Evolutionary conservation across 2,329 filamentous ascomycete species (phyloP), one percentile per base, ranked within the genome.

Genomic region (Penicillium olsonii): DNA sequence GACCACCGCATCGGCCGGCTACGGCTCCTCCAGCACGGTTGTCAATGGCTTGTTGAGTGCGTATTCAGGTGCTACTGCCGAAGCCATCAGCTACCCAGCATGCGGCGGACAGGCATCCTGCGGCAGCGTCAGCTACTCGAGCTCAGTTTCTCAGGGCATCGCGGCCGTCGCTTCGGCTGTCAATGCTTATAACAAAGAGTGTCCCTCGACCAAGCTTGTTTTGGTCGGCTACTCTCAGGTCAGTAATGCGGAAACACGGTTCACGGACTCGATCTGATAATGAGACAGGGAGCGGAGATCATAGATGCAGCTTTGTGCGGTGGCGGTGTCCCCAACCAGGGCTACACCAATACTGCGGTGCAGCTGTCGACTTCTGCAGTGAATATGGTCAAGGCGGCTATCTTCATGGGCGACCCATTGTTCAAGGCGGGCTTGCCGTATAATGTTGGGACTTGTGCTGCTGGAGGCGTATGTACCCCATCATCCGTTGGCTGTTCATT

Each of bases 361-460:
- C 66, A 69, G 31, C 66, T 80, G 34, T 68, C 72, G 8, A 72
- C 75, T 4, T 71, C 71, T 5, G 80, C 81, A 3, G 67, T 84
- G 7, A 70, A 68, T 3, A 77, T 78, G 62, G 78, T 87, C 57
- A 84, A 84, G 67, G 84, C 81, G 0, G 82, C 78, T 12, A 84
- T 87, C 56, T 81, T 85, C 64, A 81, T 86, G 77, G 84, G 84
- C 6, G 78, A 84, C 59, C 85, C 85, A 3, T 75, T 83, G 50
- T 80, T 81, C 58, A 71, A 76, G 7, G 66, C 69, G 5, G 83
- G 83, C 2, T 70, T 82, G 19, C 66, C 82, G 1, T 87, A 84
- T 64, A 77, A 84, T 42, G 80, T 84, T 41, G 83, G 84, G 19
- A 85, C 81, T 8, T 85, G 82, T 71, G 68, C 60, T 29, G 79